Percentiles rank a stretch among this genome's conserved stretches.
Conservation (phyloP, 2,329 filamentous ascomycete genomes). For the Phyllosticta citribraziliensis region DNA sequence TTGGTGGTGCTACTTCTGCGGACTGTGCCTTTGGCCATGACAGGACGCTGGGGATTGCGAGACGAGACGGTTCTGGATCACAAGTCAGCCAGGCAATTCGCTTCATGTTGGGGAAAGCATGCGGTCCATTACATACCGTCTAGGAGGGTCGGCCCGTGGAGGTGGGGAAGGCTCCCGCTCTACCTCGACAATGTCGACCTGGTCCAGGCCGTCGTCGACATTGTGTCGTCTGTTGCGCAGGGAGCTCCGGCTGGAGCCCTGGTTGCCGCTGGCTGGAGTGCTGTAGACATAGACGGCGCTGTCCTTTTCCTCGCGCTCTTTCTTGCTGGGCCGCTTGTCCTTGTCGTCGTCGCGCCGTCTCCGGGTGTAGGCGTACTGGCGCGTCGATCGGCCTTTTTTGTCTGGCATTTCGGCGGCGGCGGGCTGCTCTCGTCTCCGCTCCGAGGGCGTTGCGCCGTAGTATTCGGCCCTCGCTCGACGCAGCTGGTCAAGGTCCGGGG, state of each 20-base stretch:
- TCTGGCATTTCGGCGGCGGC: slow-evolving; percentile 12
- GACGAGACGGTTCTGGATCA: slow-evolving; percentile 20
- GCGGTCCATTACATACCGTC: slow-evolving; percentile 5
- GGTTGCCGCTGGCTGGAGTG: slow-evolving; percentile 1
- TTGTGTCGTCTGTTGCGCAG: slow-evolving; percentile 24
- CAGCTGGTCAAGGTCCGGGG: slow-evolving; percentile 31
- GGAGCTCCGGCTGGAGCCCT: slow-evolving; percentile 8
- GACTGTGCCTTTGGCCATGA: slow-evolving; percentile 20
- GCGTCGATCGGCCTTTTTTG: not conserved
- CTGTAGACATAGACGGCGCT: slow-evolving; percentile 9
- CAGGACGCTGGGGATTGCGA: slow-evolving; percentile 21
- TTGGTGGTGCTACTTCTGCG: slow-evolving; percentile 24
- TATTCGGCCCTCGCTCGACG: slow-evolving; percentile 29
- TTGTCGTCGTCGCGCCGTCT: slow-evolving; percentile 21
- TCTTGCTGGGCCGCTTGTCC: slow-evolving; percentile 12
- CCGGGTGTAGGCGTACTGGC: slow-evolving; percentile 12
- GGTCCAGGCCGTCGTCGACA: slow-evolving; percentile 19
- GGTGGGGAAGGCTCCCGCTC: slow-evolving; percentile 22
- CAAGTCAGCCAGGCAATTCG: slow-evolving; percentile 15
- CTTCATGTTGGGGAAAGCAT: not conserved
- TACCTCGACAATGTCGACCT: slow-evolving; percentile 21
- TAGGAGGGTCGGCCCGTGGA: slow-evolving; percentile 17
- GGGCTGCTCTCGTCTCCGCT: slow-evolving; percentile 21
- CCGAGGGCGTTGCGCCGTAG: slow-evolving; percentile 23
- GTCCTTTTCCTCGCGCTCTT: slow-evolving; percentile 6